Percentiles rank a stretch among this genome's conserved stretches.
Evolutionary conservation across 352 stramenopile genomes (phyloP).

Genomic region (Pythium insidiosum): DNA sequence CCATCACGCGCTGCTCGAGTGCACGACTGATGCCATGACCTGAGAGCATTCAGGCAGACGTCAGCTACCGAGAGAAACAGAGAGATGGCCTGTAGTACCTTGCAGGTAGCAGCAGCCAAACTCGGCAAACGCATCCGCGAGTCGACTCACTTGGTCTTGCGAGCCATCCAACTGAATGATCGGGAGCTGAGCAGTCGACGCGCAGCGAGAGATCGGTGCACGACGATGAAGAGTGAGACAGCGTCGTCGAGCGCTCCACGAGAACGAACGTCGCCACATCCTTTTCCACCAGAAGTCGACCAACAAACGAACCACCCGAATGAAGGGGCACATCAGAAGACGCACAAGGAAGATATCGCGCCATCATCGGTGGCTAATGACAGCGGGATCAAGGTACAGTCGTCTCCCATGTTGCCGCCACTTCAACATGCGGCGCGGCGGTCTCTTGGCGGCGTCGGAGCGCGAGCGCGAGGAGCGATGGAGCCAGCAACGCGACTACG

Average conservation of each 20-base stretch:
- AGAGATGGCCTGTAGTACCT: conserved; percentile 6
- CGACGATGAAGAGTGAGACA: too few relatives aligned
- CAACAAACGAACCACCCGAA: too few relatives aligned
- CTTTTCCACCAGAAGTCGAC: too few relatives aligned
- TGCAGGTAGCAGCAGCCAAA: conserved; percentile 74
- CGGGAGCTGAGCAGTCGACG: conserved; percentile 15
- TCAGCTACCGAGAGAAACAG: too few relatives aligned
- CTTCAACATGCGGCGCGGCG: conserved; percentile 17
- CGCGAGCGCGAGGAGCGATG: conserved; percentile 43
- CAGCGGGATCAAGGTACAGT: too few relatives aligned
- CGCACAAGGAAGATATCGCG: too few relatives aligned
- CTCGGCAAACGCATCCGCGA: conserved; percentile 51
- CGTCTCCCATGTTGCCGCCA: neutral
- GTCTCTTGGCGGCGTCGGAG: conserved; percentile 27
- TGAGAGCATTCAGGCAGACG: too few relatives aligned
- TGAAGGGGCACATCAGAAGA: too few relatives aligned
- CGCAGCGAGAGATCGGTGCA: neutral
- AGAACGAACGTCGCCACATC: neutral
- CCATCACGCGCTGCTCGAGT: conserved; percentile 43
- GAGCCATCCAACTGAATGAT: conserved; percentile 55
- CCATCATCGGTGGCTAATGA: too few relatives aligned
- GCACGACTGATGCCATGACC: conserved; percentile 46
- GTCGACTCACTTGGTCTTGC: conserved; percentile 22
- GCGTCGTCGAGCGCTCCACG: neutral
- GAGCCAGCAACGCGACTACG: conserved; percentile 55